Percentiles rank a stretch among this genome's conserved stretches.
Conservation (phyloP, 2,329 filamentous ascomycete genomes). For the Paracoccidioides brasiliensis region DNA sequence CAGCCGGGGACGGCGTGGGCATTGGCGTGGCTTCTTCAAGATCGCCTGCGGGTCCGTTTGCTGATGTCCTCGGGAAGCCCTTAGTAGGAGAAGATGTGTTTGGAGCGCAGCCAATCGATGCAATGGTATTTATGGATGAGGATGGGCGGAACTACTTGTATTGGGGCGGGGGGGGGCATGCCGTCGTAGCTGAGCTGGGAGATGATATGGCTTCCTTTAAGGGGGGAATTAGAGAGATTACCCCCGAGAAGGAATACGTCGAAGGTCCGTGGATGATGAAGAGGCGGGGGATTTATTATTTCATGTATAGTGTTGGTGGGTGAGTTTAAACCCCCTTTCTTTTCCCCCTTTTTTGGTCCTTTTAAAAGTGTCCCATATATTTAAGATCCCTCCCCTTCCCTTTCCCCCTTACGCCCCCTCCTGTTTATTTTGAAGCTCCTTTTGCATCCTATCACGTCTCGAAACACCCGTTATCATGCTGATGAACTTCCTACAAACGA, state of each 20-base stretch:
- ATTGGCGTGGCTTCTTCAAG: constrained; percentile 32
- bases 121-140: constrained; percentile 33
- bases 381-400: neutral
- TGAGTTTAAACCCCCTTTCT: constrained; percentile 9
- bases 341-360: neutral
- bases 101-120: constrained; percentile 38
- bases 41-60: constrained; percentile 29
- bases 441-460: too few relatives aligned
- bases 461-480: too few relatives aligned
- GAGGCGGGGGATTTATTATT: constrained; percentile 30
- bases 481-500: neutral
- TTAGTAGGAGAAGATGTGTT: constrained; percentile 34
- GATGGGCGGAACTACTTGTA: constrained; percentile 32
- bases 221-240: constrained; percentile 35
- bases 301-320: constrained; percentile 35
- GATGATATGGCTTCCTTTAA: constrained; percentile 35
- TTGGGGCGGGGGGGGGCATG: constrained; percentile 25
- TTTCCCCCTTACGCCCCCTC: too few relatives aligned
- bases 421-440: too few relatives aligned
- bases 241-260: constrained; percentile 32
- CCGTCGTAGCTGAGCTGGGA: constrained; percentile 32
- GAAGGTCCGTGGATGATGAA: constrained; percentile 36
- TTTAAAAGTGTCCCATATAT: neutral
- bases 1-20: constrained; percentile 36
- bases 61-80: constrained; percentile 31